These are phyloP conservation scores for Henningerozyma blattae DNA, from an alignment of 805 yeast genomes.

Conservation along the genomic window DNA sequence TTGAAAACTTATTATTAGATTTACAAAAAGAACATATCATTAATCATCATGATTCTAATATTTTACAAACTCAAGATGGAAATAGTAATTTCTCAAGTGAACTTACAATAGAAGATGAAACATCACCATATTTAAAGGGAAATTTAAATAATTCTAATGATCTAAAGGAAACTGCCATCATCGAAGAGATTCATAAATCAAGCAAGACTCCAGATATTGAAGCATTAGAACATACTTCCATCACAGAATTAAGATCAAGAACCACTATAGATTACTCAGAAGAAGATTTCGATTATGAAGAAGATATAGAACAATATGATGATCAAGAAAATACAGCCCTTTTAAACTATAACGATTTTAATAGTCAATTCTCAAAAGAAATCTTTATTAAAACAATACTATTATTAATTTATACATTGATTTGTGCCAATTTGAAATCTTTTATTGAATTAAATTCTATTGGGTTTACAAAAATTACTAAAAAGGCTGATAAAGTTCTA, in stretches of 20 bases:
- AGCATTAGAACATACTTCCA: not conserved
- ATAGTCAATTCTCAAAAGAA: constrained; percentile 38
- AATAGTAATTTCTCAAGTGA: no score
- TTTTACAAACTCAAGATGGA: no score
- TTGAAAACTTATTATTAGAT: constrained; percentile 36
- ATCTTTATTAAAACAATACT: constrained; percentile 56
- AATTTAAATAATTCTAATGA: no score
- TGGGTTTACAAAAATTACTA: constrained; percentile 78
- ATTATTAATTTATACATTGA: constrained; percentile 54
- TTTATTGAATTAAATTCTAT: constrained; percentile 73
- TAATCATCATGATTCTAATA: constrained; percentile 1
- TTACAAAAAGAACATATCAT: constrained; percentile 28
- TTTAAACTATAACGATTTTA: constrained; percentile 37
- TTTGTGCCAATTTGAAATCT: constrained; percentile 69
- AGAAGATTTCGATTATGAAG: constrained; percentile 25
- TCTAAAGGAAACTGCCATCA: not conserved
- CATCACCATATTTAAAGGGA: not conserved
- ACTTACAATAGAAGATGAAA: not conserved
- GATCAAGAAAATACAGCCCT: constrained; percentile 35
- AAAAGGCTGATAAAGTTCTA: constrained; percentile 80
- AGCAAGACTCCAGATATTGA: no score
- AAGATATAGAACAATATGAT: constrained; percentile 29
- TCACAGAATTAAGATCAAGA: not conserved
- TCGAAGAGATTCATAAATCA: no score
- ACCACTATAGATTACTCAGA: constrained; percentile 1